A percentile compares a stretch with the other conserved stretches of the same genome.
Conservation (phyloP, 768 basidiomycete species). For the Boletus reticuloceps region DNA sequence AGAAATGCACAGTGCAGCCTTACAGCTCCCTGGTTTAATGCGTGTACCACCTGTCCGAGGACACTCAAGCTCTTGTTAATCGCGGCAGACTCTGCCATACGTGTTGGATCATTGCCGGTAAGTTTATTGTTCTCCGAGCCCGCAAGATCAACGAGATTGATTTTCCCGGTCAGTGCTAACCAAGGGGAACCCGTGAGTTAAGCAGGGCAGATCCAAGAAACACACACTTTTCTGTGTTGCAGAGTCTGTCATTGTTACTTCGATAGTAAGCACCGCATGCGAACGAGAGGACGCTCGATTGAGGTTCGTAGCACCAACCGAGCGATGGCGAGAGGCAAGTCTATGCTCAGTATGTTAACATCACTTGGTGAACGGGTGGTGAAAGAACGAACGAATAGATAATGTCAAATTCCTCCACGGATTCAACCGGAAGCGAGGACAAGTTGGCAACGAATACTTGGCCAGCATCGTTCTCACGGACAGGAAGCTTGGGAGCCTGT, state of each 20-base stretch:
- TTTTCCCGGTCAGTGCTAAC: constrained; percentile 67
- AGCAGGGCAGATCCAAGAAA: background rate
- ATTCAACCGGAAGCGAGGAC: constrained; percentile 35
- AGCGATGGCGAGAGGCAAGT: constrained; percentile 71
- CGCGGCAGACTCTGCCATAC: constrained; percentile 85
- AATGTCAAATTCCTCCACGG: constrained; percentile 45
- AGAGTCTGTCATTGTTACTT: constrained; percentile 58
- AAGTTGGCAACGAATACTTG: constrained; percentile 57
- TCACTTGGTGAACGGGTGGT: background rate
- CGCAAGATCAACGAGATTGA: constrained; percentile 86
- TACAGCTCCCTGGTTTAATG: constrained; percentile 70
- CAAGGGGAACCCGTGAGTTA: background rate
- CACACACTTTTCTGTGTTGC: constrained; percentile 51
- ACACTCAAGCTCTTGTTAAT: constrained; percentile 90
- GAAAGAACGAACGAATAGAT: constrained; percentile 43
- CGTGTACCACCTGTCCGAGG: constrained; percentile 85
- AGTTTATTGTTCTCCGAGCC: constrained; percentile 92
- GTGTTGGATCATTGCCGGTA: constrained; percentile 82
- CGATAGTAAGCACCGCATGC: constrained; percentile 81
- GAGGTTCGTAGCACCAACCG: constrained; percentile 81
- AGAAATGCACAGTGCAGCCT: constrained; percentile 17
- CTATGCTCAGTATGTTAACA: constrained; percentile 35
- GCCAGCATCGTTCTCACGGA: constrained; percentile 51
- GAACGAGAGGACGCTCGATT: constrained; percentile 86
- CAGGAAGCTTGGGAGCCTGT: constrained; percentile 54